Conservation (phyloP, 225 moss, liverwort and hornwort genomes). For the Polytrichum commune region DNA sequence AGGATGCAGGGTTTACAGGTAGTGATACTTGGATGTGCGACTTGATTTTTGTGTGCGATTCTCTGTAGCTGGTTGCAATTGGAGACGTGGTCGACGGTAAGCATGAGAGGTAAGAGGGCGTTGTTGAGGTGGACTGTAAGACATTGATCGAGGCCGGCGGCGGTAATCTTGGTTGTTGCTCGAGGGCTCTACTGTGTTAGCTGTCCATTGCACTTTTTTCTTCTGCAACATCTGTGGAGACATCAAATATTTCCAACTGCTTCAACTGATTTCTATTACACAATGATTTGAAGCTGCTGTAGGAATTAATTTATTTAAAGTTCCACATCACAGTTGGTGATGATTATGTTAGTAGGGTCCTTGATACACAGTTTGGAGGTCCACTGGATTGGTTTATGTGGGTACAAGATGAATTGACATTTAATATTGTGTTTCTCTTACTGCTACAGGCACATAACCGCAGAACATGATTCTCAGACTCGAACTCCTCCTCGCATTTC, state of each 20-base stretch:
- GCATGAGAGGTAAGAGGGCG: slow-evolving; percentile 6
- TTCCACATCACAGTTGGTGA: background rate
- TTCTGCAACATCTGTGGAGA: slow-evolving; percentile 13
- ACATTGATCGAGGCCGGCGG: background rate
- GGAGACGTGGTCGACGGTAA: slow-evolving; percentile 13
- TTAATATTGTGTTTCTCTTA: background rate
- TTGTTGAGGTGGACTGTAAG: slow-evolving; percentile 6
- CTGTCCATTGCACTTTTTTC: slow-evolving; percentile 15
- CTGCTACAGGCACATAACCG: background rate
- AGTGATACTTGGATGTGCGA: slow-evolving; percentile 13
- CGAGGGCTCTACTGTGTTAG: slow-evolving; percentile 5
- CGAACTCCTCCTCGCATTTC: background rate
- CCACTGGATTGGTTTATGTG: background rate
- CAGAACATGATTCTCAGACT: background rate
- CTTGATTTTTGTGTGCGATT: slow-evolving; percentile 13
- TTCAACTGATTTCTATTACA: too few relatives aligned
- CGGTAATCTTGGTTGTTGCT: slow-evolving; percentile 11
- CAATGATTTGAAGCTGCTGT: background rate
- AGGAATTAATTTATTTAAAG: background rate
- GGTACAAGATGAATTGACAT: background rate
- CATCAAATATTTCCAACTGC: background rate
- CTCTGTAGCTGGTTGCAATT: slow-evolving; percentile 29
- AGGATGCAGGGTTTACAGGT: slow-evolving; percentile 4
- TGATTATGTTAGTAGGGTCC: background rate
- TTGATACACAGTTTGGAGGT: background rate